Conservation (phyloP, 345 rosid genomes). For the Punica granatum region DNA sequence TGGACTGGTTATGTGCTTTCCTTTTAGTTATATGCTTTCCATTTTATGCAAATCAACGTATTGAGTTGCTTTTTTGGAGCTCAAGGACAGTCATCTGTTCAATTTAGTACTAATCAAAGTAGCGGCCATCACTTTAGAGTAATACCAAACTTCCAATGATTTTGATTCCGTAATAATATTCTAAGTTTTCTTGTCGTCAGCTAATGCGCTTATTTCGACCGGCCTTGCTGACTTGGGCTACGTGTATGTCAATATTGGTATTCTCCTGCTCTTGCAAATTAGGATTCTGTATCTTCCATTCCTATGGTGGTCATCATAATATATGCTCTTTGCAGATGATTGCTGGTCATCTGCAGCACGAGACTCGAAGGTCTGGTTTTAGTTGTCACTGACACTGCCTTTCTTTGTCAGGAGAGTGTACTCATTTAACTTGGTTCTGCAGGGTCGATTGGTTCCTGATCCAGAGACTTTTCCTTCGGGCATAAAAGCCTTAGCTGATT, state of each 20-base stretch:
- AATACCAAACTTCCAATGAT: too few species aligned
- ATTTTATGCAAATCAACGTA: background rate
- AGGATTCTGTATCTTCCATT: background rate
- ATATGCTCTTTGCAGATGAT: constrained; percentile 50
- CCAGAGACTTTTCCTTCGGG: constrained; percentile 78
- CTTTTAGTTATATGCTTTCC: background rate
- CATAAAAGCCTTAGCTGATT: constrained; percentile 76
- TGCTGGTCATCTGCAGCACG: constrained; percentile 71
- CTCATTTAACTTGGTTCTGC: constrained; percentile 18
- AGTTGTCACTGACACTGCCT: background rate
- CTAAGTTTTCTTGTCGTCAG: constrained; percentile 28
- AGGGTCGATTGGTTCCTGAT: constrained; percentile 79
- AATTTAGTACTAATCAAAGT: too few species aligned
- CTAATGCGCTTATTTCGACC: constrained; percentile 79
- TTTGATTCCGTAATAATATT: constrained; percentile 11
- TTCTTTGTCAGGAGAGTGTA: background rate
- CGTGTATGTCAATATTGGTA: constrained; percentile 77
- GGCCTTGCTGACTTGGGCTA: constrained; percentile 94
- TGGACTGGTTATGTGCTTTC: too few species aligned
- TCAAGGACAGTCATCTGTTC: too few species aligned
- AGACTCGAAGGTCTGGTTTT: constrained; percentile 45
- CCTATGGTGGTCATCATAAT: background rate
- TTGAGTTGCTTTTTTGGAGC: too few species aligned
- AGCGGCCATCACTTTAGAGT: too few species aligned
- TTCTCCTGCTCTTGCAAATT: background rate